Percentiles rank a stretch among this genome's conserved stretches.
phyloP scores from a whole-genome alignment of 2,329 filamentous ascomycete genomes.

The Diaporthe amygdali region DNA sequence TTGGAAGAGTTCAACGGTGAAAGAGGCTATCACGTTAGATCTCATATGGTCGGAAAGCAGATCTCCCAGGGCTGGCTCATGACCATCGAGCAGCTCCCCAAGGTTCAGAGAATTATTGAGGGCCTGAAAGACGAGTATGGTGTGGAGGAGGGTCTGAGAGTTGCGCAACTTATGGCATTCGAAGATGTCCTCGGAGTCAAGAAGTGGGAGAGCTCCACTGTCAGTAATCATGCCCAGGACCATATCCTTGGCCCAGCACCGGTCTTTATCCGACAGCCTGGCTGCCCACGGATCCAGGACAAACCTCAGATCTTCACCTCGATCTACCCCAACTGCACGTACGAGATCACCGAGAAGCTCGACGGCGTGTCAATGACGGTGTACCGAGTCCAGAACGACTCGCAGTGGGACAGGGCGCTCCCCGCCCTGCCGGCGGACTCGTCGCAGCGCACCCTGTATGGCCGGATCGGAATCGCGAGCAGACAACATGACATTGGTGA shows the following conservation, averaged over 20 bases:
- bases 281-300: constrained; percentile 35
- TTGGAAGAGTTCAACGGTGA: constrained; percentile 26
- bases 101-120: constrained; percentile 26
- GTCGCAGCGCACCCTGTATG: background rate
- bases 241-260: constrained; percentile 29
- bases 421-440: constrained; percentile 22
- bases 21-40: constrained; percentile 32
- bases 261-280: constrained; percentile 34
- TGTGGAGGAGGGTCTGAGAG: constrained; percentile 16
- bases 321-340: constrained; percentile 22
- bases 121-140: constrained; percentile 26
- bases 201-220: constrained; percentile 33
- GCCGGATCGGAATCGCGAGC: constrained; percentile 32
- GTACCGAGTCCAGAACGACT: constrained; percentile 32
- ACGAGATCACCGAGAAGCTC: constrained; percentile 39
- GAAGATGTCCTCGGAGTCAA: constrained; percentile 33
- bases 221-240: background rate
- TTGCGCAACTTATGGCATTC: constrained; percentile 31
- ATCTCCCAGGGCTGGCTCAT: constrained; percentile 38
- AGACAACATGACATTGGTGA: constrained; percentile 28
- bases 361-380: constrained; percentile 38
- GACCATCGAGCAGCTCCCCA: constrained; percentile 28
- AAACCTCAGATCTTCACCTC: constrained; percentile 27
- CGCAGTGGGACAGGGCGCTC: constrained; percentile 28
- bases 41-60: constrained; percentile 23